Evolutionary conservation across 169 alveolate species (phyloP).

Genomic region (Neospora caninum): DNA sequence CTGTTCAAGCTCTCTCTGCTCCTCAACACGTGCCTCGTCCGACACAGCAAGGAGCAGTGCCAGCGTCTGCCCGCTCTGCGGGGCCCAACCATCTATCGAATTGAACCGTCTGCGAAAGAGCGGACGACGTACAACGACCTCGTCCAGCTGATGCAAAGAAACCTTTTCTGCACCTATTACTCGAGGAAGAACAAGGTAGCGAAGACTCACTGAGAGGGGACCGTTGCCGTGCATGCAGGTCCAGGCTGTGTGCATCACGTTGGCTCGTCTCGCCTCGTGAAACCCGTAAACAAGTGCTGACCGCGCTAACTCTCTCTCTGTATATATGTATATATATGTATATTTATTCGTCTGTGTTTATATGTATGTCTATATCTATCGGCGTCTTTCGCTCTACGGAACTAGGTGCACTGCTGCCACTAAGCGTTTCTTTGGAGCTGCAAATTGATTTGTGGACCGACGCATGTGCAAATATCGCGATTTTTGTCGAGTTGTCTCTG

Average conservation of each 20-base stretch:
- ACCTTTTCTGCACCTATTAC: constrained; percentile 63
- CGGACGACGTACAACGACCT: constrained; percentile 48
- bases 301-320: neutral
- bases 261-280: too few species aligned
- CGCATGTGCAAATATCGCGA: too few species aligned
- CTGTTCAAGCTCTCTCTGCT: constrained; percentile 17
- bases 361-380: neutral
- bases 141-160: constrained; percentile 50
- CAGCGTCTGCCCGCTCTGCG: constrained; percentile 42
- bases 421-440: too few species aligned
- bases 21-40: constrained; percentile 32
- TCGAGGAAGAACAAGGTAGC: constrained; percentile 43
- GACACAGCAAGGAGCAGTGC: constrained; percentile 59
- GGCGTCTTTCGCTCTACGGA: too few species aligned
- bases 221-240: neutral
- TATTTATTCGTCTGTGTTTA: neutral
- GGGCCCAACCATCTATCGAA: constrained; percentile 49
- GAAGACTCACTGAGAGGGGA: neutral
- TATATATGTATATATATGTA: neutral
- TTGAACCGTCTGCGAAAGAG: constrained; percentile 18
- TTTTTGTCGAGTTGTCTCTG: too few species aligned
- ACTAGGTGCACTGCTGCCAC: too few species aligned
- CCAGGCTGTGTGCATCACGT: neutral
- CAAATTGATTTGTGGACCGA: too few species aligned
- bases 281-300: too few species aligned